Base-by-base conservation (phyloP, 768 basidiomycete species). In the Pulveroboletus sp. region DNA sequence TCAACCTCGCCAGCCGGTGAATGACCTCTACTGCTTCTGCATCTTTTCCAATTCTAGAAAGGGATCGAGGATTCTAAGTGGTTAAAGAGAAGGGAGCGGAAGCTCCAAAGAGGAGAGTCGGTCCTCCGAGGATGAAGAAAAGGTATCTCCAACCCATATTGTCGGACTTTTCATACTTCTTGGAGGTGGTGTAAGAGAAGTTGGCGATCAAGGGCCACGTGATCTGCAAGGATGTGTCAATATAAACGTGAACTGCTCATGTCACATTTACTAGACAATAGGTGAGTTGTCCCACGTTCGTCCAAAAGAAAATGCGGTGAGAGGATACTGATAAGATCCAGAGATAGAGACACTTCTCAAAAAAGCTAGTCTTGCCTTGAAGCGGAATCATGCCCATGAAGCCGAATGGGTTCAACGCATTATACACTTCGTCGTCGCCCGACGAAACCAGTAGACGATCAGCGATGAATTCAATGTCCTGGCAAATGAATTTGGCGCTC, bases 281-380 rank as follows among this genome's bases (percentile, higher is more conserved):
- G n/a, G n/a, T n/a, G n/a, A n/a, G n/a, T n/a, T n/a, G n/a, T n/a
- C n/a, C n/a, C n/a, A n/a, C n/a, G n/a, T n/a, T n/a, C n/a, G n/a
- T n/a, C n/a, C n/a, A n/a, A n/a, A n/a, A n/a, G n/a, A n/a, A n/a
- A n/a, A n/a, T n/a, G n/a, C n/a, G n/a, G n/a, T n/a, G n/a, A n/a
- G n/a, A n/a, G n/a, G n/a, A n/a, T n/a, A n/a, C n/a, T n/a, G n/a
- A n/a, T n/a, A n/a, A n/a, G n/a, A n/a, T n/a, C n/a, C n/a, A n/a
- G n/a, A n/a, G n/a, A n/a, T 53, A 93, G 4, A 97, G 94, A 1
- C 94, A 80, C 70, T 94, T 94, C 72, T 95, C 93, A 65, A 94
- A 97, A 69, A 97, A 97, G 71, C 97, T 94, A 34, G 94, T 91
- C 75, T 98, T 98, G 54, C 94, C 94, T 71, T 94, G 87, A 6